A percentile compares a stretch with the other conserved stretches of the same genome.
These are phyloP conservation scores for Eremomyces bilateralis DNA, from an alignment of 495 filamentous ascomycete species.

Conservation along the genomic window DNA sequence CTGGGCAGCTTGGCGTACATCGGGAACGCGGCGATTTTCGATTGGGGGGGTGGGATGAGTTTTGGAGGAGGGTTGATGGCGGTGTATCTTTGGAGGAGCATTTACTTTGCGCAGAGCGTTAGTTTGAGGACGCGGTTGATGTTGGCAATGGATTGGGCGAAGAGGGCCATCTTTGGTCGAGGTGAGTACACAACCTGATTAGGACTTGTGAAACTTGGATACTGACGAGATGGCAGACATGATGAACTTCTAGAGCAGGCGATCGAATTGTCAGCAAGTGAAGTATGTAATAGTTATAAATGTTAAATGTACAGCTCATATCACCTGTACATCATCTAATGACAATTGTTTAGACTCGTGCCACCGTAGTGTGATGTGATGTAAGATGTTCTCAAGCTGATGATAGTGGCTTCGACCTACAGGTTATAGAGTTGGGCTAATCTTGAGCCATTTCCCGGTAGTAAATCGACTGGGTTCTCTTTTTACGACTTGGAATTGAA, in stretches of 20 bases:
- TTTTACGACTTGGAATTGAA: no score
- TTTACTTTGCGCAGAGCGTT: slow-evolving; percentile 97
- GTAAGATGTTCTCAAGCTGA: no score
- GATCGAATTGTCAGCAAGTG: no score
- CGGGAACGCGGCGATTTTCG: slow-evolving; percentile 89
- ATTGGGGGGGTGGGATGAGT: slow-evolving; percentile 48
- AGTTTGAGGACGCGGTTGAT: slow-evolving; percentile 73
- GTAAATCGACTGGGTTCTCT: no score
- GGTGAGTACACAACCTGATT: slow-evolving; percentile 50
- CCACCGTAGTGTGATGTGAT: no score
- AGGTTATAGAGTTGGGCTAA: no score
- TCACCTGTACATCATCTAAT: no score
- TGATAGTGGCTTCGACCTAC: no score
- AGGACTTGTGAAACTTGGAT: slow-evolving; percentile 1
- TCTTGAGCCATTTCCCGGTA: no score
- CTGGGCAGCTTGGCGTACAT: slow-evolving; percentile 87
- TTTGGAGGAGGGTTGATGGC: slow-evolving; percentile 73
- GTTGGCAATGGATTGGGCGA: slow-evolving; percentile 96
- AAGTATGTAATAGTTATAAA: no score
- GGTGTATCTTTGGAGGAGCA: slow-evolving; percentile 88
- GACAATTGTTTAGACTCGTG: no score
- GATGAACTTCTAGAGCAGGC: slow-evolving; percentile 34
- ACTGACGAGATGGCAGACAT: slow-evolving; percentile 26
- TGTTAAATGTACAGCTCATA: no score
- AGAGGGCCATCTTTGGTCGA: slow-evolving; percentile 86